Conservation (phyloP, 2,329 filamentous ascomycete species). For the Trichoderma sp. region DNA sequence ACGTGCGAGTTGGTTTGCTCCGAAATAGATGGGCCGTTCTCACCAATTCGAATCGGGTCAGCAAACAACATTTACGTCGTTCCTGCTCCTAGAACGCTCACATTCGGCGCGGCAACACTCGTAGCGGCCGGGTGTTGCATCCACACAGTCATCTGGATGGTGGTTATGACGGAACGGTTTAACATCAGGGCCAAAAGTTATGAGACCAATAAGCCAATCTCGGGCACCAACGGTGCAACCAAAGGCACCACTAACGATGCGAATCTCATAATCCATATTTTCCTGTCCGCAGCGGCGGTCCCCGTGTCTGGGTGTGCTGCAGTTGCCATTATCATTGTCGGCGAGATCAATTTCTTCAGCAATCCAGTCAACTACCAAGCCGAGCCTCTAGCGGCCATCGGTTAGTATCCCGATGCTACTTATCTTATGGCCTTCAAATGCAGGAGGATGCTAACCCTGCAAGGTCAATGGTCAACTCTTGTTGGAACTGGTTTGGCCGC, state of each 20-base stretch:
- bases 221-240: conserved; percentile 55
- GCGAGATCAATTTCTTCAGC: conserved; percentile 64
- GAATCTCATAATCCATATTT: conserved; percentile 52
- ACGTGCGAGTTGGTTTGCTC: conserved; percentile 50
- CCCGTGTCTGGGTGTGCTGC: conserved; percentile 59
- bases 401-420: conserved; percentile 36
- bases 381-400: conserved; percentile 60
- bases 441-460: neutral
- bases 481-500: conserved; percentile 57
- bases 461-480: conserved; percentile 59
- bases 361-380: conserved; percentile 54
- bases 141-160: conserved; percentile 58
- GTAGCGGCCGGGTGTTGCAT: conserved; percentile 64
- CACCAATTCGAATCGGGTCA: conserved; percentile 52
- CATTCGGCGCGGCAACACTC: conserved; percentile 58
- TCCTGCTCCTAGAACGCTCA: conserved; percentile 52
- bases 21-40: conserved; percentile 45
- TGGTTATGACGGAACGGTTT: conserved; percentile 61
- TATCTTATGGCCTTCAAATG: neutral
- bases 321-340: conserved; percentile 56
- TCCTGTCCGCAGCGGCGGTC: conserved; percentile 55
- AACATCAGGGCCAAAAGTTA: conserved; percentile 32
- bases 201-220: conserved; percentile 40
- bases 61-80: conserved; percentile 62
- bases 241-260: conserved; percentile 49